phyloP scores from a whole-genome alignment of 306 rosid genomes.

The Mimosa pudica region DNA sequence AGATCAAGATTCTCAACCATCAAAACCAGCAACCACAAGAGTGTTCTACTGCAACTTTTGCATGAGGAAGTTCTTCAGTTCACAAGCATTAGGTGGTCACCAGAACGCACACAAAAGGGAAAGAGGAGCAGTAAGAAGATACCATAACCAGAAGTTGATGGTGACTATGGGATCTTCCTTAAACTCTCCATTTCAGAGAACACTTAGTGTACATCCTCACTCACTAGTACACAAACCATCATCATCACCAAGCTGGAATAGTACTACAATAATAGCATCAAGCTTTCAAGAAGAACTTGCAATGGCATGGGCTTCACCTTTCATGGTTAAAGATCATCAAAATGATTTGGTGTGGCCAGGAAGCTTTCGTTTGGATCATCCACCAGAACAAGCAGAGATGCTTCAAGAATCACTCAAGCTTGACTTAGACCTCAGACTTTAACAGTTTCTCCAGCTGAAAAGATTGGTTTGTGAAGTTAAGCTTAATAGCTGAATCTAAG shows the following conservation, averaged over 20 bases:
- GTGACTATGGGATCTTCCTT: conserved; percentile 59
- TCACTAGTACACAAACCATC: conserved; percentile 63
- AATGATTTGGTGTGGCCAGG: conserved; percentile 83
- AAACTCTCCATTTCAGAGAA: conserved; percentile 50
- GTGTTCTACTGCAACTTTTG: conserved; percentile 96
- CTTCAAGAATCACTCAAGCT: conserved; percentile 58
- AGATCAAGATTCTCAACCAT: conserved; percentile 45
- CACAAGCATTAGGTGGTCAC: conserved; percentile 98
- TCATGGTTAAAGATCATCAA: conserved; percentile 55
- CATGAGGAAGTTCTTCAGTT: conserved; percentile 85
- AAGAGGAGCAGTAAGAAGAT: conserved; percentile 88
- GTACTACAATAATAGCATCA: conserved; percentile 38
- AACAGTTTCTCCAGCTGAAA: conserved; percentile 27
- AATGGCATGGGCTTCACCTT: conserved; percentile 53
- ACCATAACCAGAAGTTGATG: conserved; percentile 71
- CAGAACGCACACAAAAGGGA: conserved; percentile 98
- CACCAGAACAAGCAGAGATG: conserved; percentile 42
- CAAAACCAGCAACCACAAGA: conserved; percentile 50
- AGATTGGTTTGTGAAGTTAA: conserved; percentile 23
- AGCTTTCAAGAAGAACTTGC: conserved; percentile 65
- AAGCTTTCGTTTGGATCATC: conserved; percentile 70
- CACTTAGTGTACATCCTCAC: conserved; percentile 80
- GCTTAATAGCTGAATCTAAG: conserved; percentile 30
- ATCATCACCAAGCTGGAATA: conserved; percentile 46
- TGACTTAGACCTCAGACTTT: conserved; percentile 80